Base-by-base conservation (phyloP, 257 asterid genomes). In the Nemophila menziesii region DNA sequence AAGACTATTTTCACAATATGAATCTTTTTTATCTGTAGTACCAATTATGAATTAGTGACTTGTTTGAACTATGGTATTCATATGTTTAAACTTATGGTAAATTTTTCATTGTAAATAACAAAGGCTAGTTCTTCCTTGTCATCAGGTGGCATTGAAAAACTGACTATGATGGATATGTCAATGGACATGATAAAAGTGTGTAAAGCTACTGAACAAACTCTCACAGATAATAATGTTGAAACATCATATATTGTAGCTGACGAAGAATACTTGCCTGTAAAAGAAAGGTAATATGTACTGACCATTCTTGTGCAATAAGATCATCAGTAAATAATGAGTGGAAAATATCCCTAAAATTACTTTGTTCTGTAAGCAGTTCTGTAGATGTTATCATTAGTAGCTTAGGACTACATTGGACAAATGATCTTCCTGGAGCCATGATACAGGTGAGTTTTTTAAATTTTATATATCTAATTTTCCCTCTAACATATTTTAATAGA, bases 401-500 rank as follows among this genome's bases (percentile, higher is more conserved):
- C 75, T 77, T 89, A 77, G 98, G 94, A 46, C 93, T 89, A 58
- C 98, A 89, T 55, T 89, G 98, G 98, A 84, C 96, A 41, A 89
- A 89, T 69, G 98, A 89, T 58, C 95, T 89, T 53, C 96, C 92
- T 54, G 98, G 98, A 56, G 92, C 96, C 56, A 80, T 89, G 98
- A 89, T 84, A 66, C 96, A 89, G 96, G 98, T 89, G 45, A 45
- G 44, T 60, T 43, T 54, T 21, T 9, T 42, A 22, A 26, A 8
- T 29, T 29, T 29, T 29, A 13, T 29, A 2, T 58, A 13, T 24
- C 24, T 26, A 18, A 20, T 37, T 50, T 39, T 39, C 46, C 22
- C 23, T 9, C 34, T 33, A 11, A 39, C 29, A 44, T 55, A 15
- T 51, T 48, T 46, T 19, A 16, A 22, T 36, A 16, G 15, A 4